Base-by-base conservation (phyloP, 1,284 basidiomycete species). In the Macrocystidia cucumis region DNA sequence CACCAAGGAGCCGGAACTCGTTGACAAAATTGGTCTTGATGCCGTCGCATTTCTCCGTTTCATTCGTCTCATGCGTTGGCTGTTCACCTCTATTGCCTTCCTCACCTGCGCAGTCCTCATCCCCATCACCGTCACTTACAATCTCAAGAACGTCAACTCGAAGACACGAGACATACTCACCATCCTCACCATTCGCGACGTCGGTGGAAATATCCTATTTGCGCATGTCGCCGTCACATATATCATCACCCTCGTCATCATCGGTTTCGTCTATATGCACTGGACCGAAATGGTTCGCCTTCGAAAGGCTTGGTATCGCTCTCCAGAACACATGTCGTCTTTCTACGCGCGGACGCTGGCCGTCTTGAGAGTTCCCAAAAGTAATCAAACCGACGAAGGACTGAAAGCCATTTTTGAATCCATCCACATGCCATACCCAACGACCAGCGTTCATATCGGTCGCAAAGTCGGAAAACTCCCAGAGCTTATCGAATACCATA, bases 11-110 rank as follows among this genome's bases (percentile, higher is more conserved):
- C 77, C 83, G 18, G 83, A 91, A 46, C 75, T 98, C 29, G 68
- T 98, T 20, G 78, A 88, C 46, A 91, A 93, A 55, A 74, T 97
- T 50, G 95, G 90, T 11, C 76, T 97, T 13, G 96, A 99, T 55
- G 95, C 93, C 0, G 84, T 91, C 33, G 75, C 87, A 9, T 99
- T 90, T 59, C 75, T 99, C 12, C 84, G 93, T 14, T 97, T 98
- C 57, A 71, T 86, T 18, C 80, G 91, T 42, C 80, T 99, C 65
- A 73, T 88, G 51, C 79, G 91, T 17, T 78, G 74, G 67, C 64
- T 89, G 25, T 93, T 92, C 65, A 63, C 73, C 28, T 59, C 63
- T 25, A 68, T 91, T 36, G 77, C 85, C 1, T 33, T 74, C 34
- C 62, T 91, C 33, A 69, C 78, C 28, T 87, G 85, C 46, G 76